Percentiles rank a stretch among this genome's conserved stretches.
Conservation (phyloP, 2,329 filamentous ascomycete species). For the Botrytis galanthina region DNA sequence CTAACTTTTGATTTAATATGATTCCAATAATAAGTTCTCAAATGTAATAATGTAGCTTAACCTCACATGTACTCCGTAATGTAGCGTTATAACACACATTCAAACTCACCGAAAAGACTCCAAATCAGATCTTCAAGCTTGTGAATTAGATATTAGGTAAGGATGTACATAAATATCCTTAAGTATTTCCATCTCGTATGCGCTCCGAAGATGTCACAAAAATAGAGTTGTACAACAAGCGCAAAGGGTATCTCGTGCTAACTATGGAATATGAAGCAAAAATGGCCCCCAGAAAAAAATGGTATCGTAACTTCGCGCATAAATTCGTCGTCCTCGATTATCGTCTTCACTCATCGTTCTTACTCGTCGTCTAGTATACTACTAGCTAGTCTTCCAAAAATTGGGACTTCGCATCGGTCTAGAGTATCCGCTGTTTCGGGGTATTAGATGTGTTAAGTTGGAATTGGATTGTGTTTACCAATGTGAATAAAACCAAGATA, state of each 20-base stretch:
- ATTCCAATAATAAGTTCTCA: background rate
- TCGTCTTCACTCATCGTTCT: background rate
- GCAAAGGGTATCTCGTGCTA: constrained; percentile 13
- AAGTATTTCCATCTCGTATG: background rate
- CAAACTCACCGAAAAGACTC: background rate
- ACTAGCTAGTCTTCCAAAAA: constrained; percentile 82
- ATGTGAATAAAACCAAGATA: background rate
- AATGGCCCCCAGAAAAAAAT: background rate
- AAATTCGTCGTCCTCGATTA: background rate
- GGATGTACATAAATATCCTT: background rate
- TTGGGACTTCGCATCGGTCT: constrained; percentile 66
- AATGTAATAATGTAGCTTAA: background rate
- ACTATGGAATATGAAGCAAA: constrained; percentile 4
- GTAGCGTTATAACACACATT: background rate
- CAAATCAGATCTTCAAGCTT: background rate
- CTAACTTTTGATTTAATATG: too few relatives aligned
- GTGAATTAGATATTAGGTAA: background rate
- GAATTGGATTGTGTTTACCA: background rate
- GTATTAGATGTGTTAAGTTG: constrained; percentile 25
- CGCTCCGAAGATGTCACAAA: background rate
- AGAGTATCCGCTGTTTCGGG: constrained; percentile 55
- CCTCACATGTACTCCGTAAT: background rate
- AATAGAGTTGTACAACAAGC: constrained; percentile 6
- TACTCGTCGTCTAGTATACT: constrained; percentile 85
- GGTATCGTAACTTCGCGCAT: background rate